Percentiles rank a stretch among this genome's conserved stretches.
Evolutionary conservation across 306 rosid species (phyloP).

Genomic region (Prunus mira): DNA sequence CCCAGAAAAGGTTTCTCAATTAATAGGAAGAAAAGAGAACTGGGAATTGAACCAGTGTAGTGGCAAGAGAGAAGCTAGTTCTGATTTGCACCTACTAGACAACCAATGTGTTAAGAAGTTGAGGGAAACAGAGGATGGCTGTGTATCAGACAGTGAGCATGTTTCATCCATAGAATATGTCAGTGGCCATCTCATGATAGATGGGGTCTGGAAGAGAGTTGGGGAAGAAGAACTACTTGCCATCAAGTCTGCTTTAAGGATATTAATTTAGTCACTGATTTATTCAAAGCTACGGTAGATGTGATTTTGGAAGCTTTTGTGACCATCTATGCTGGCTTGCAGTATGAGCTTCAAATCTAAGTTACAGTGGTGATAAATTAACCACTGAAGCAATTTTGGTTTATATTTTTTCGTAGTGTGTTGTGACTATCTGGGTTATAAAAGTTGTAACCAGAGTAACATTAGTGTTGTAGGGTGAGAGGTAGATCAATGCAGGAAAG

Average conservation of each 20-base stretch:
- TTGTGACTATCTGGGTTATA: not conserved
- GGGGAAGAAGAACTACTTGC: slow-evolving; percentile 54
- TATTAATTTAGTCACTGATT: slow-evolving; percentile 34
- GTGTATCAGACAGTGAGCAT: slow-evolving; percentile 12
- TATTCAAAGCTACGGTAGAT: not conserved
- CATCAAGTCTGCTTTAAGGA: slow-evolving; percentile 41
- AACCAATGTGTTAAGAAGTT: slow-evolving; percentile 50
- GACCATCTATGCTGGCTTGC: not conserved
- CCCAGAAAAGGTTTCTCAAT: slow-evolving; percentile 13
- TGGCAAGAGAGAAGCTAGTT: slow-evolving; percentile 50
- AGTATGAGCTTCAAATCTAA: too few species aligned
- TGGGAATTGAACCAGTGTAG: slow-evolving; percentile 26
- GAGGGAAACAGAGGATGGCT: slow-evolving; percentile 37
- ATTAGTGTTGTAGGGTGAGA: too few species aligned
- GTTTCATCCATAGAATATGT: slow-evolving; percentile 25
- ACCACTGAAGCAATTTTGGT: not conserved
- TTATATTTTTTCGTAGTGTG: not conserved
- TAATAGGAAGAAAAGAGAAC: slow-evolving; percentile 22
- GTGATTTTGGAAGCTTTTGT: not conserved
- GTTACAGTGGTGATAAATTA: not conserved
- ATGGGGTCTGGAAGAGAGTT: slow-evolving; percentile 59
- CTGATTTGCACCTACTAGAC: slow-evolving; percentile 42
- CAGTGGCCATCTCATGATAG: slow-evolving; percentile 48
- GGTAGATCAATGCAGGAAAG: too few species aligned
- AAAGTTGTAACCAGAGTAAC: not conserved